A percentile compares a stretch with the other conserved stretches of the same genome.
These are phyloP conservation scores for Thermothelomyces thermophilus DNA, from an alignment of 2,329 filamentous ascomycete species.

Conservation along the genomic window DNA sequence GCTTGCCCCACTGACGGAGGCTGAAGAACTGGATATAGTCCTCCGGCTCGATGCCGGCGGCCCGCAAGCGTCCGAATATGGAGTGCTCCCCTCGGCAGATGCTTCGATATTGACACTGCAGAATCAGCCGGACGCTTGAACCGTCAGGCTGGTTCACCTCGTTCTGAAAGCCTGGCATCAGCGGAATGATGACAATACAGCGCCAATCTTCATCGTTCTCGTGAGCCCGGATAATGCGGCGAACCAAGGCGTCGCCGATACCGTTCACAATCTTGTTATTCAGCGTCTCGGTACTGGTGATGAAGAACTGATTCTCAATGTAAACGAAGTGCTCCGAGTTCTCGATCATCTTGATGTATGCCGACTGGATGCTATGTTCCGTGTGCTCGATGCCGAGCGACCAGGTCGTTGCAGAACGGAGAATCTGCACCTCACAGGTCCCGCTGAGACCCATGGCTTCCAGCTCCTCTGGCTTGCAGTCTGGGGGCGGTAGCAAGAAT, in stretches of 20 bases:
- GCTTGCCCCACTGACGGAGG: constrained; percentile 83
- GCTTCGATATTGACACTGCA: constrained; percentile 94
- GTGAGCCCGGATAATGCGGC: constrained; percentile 79
- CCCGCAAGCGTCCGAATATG: constrained; percentile 79
- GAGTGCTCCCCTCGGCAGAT: constrained; percentile 90
- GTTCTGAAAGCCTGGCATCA: constrained; percentile 98
- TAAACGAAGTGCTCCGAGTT: constrained; percentile 96
- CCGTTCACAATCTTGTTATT: constrained; percentile 83
- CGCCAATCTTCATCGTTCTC: constrained; percentile 85
- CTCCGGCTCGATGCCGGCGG: constrained; percentile 79
- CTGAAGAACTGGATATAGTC: constrained; percentile 96
- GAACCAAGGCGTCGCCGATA: constrained; percentile 90
- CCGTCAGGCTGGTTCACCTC: constrained; percentile 91
- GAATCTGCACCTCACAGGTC: constrained; percentile 92
- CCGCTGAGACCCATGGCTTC: constrained; percentile 83
- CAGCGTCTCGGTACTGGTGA: constrained; percentile 85
- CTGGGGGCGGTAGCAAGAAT: constrained; percentile 86
- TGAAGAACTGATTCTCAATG: constrained; percentile 98
- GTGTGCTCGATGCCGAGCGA: constrained; percentile 82
- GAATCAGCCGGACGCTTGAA: constrained; percentile 87
- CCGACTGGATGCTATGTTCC: constrained; percentile 92
- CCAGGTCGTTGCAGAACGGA: constrained; percentile 86
- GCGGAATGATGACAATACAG: constrained; percentile 79
- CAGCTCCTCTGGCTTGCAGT: constrained; percentile 79
- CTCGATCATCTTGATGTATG: constrained; percentile 90